Evolutionary conservation across 2,329 filamentous ascomycete genomes (phyloP), one percentile per base, ranked within the genome.

Genomic region (Epichloe gansuensis): DNA sequence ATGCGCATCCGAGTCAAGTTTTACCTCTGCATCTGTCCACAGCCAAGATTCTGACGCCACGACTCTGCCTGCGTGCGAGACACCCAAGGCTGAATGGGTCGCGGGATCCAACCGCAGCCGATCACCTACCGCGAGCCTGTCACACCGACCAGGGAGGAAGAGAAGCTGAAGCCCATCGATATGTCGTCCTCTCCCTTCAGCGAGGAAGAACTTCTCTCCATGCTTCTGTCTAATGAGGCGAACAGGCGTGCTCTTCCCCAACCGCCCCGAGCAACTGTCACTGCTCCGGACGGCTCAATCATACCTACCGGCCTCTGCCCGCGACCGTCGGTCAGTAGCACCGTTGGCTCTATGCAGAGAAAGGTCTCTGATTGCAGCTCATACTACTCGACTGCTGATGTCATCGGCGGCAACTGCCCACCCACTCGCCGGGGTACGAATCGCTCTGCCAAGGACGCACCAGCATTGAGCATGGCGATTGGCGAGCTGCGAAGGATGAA

Each of bases 401-500:
- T 38, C 12, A 36, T 56, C 23, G 49, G 50, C 15, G 51, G 56
- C 57, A 54, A 59, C 15, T 56, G 62, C 35, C 63, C 62, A 1
- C 63, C 62, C 1, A 45, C 51, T 11, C 57, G 58, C 7, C 57
- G 58, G 5, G 52, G 58, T 1, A 52, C 55, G 3, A 54, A 59
- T 5, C 56, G 56, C 4, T 54, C 49, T 0, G 27, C 54, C 45
- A 56, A 52, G 31, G 48, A 57, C 47, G 60, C 52, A 1, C 55
- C 58, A 13, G 52, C 60, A 6, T 60, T 75, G 12, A 64, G 70
- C n/a, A 65, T 62, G 54, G 69, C 74, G 2, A 72, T 79, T 34
- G 70, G 71, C 17, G 72, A 78, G 61, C 71, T 81, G 52, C 71
- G 77, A 9, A 69, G 76, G 49, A 80, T 80, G 76, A 80, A 81